phyloP scores from a whole-genome alignment of 768 basidiomycete genomes.

The Pisolithus microcarpus region DNA sequence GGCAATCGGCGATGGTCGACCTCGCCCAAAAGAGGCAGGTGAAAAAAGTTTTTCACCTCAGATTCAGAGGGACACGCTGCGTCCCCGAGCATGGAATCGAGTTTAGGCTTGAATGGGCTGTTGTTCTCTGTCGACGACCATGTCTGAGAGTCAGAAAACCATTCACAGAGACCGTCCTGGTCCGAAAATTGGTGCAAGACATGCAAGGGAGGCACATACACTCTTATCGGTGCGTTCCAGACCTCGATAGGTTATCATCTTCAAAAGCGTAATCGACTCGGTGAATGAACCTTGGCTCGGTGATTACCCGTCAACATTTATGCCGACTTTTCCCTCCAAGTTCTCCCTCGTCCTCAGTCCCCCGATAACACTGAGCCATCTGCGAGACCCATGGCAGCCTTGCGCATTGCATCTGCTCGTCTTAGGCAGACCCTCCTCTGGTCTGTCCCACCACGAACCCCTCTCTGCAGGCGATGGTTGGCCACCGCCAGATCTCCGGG shows the following conservation, averaged over 20 bases:
- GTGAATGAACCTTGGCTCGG: conserved; percentile 35
- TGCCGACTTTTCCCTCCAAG: conserved; percentile 11
- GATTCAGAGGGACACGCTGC: background rate
- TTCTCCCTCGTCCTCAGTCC: conserved; percentile 10
- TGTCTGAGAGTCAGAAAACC: background rate
- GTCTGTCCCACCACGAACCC: conserved; percentile 11
- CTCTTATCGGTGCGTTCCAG: conserved; percentile 11
- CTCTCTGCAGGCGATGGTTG: conserved; percentile 33
- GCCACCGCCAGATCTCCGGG: conserved; percentile 55
- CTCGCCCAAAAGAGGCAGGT: conserved; percentile 12
- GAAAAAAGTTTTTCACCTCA: conserved; percentile 18
- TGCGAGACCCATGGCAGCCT: conserved; percentile 19
- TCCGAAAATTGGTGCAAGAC: background rate
- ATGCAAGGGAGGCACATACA: background rate
- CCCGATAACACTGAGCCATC: conserved; percentile 11
- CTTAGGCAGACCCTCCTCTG: conserved; percentile 15
- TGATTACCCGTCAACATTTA: conserved; percentile 20
- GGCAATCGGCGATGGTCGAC: background rate
- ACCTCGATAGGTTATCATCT: conserved; percentile 6
- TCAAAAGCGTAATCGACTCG: conserved; percentile 31
- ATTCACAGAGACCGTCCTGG: background rate
- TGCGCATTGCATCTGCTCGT: conserved; percentile 21
- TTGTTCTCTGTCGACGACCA: conserved; percentile 2
- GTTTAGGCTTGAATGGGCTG: background rate
- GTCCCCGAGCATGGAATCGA: conserved; percentile 22